Evolutionary conservation across 306 rosid genomes (phyloP), one percentile per base, ranked within the genome.

Genomic region (Hippophae gyantsensis): DNA sequence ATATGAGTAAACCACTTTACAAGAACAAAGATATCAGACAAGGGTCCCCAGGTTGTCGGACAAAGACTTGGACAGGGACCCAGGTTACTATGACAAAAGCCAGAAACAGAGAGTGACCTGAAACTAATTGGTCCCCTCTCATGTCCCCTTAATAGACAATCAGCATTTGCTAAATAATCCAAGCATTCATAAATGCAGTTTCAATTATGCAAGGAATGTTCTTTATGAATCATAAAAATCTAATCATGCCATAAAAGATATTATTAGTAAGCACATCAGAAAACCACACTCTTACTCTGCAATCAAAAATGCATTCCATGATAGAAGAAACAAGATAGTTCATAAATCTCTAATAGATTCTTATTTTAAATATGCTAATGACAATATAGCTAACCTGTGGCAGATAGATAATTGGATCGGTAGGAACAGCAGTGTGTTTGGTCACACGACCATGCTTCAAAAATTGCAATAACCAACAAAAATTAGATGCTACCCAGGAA

Each of bases 51-150:
- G 48, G 61, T n/a, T 89, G 97, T 89, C 86, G 79, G 84, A 52
- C 73, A 86, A 86, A 76, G 90, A 70, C 58, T 72, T 64, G 59
- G 86, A 80, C 89, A 83, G 65, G 45, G 75, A 75, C 66, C 66
- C 53, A 61, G 80, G 84, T 25, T 78, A 75, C 47, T 7, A 76
- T 73, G 89, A 89, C 94, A 83, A 74, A 76, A 71, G 72, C 69
- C 73, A 77, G 77, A 79, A 89, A 65, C 73, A 65, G 73, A 79
- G 76, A 79, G 81, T 74, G 89, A 82, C 80, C 76, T 73, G 75
- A 76, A 84, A 69, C 84, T 76, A 58, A 81, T 79, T 72, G 85
- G 97, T 81, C 89, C 97, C 90, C 87, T 60, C 65, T 52, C 14
- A 67, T 85, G 90, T 82, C 78, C 76, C 76, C 78, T 43, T 78